These are phyloP conservation scores for Coemansia sp. DNA, from an alignment of 192 early-diverging fungal species.

Conservation along the genomic window DNA sequence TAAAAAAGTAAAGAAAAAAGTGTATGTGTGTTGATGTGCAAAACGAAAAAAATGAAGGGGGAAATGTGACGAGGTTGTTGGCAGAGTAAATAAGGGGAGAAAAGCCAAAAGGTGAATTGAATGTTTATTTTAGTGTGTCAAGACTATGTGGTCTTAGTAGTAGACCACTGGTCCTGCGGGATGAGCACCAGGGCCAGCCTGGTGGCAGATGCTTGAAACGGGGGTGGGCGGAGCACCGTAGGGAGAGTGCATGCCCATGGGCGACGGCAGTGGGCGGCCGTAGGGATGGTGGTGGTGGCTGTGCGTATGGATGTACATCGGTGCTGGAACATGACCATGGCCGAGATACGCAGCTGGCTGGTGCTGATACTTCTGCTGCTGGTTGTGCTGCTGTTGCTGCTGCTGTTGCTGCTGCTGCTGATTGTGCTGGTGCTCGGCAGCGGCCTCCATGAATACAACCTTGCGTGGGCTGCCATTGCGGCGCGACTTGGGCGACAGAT, in stretches of 20 bases:
- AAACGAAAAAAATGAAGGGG: no score
- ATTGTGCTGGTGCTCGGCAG: neutral
- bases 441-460: conserved; percentile 16
- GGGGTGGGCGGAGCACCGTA: neutral
- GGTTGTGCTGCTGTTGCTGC: no score
- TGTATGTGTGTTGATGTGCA: neutral
- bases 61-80: no score
- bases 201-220: neutral
- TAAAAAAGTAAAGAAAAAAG: neutral
- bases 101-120: no score
- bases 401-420: no score
- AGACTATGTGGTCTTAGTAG: conserved; percentile 1
- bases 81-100: no score
- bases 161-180: neutral
- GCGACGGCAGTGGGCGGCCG: conserved; percentile 2
- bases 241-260: conserved; percentile 2
- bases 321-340: neutral
- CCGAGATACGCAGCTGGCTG: no score
- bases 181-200: neutral
- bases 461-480: conserved; percentile 42
- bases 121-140: no score
- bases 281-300: conserved; percentile 6
- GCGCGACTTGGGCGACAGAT: conserved; percentile 68
- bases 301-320: conserved; percentile 4
- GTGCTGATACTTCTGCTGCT: no score